Conservation (phyloP, 345 rosid genomes). For the Microcos paniculata region DNA sequence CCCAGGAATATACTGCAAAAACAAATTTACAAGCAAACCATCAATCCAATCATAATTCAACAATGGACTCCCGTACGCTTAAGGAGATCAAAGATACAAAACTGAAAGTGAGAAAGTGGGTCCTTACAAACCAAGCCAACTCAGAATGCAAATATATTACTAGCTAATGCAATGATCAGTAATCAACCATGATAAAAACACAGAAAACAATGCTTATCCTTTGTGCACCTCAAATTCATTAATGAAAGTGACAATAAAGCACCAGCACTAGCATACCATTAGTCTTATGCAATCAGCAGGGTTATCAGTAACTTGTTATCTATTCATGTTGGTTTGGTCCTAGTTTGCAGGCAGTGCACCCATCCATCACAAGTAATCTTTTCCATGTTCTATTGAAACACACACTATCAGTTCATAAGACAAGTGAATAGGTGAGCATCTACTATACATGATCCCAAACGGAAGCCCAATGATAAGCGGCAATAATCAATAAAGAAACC, state of each 20-base stretch:
- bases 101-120: background rate
- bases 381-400: background rate
- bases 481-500: too few relatives aligned
- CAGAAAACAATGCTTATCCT: background rate
- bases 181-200: background rate
- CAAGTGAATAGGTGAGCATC: background rate
- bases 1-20: constrained; percentile 69
- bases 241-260: background rate
- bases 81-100: background rate
- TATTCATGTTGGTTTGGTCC: background rate
- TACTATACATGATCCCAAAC: background rate
- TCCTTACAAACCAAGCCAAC: background rate
- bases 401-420: background rate
- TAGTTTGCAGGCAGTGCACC: background rate
- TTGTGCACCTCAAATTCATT: background rate
- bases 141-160: background rate
- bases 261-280: background rate
- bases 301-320: background rate
- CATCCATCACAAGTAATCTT: background rate
- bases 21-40: background rate
- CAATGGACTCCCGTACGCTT: background rate
- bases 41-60: background rate
- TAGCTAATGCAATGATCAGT: background rate
- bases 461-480: background rate
- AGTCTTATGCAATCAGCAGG: background rate